Evolutionary conservation across 1,284 basidiomycete species (phyloP).

Genomic region (Cryptococcus sp.): DNA sequence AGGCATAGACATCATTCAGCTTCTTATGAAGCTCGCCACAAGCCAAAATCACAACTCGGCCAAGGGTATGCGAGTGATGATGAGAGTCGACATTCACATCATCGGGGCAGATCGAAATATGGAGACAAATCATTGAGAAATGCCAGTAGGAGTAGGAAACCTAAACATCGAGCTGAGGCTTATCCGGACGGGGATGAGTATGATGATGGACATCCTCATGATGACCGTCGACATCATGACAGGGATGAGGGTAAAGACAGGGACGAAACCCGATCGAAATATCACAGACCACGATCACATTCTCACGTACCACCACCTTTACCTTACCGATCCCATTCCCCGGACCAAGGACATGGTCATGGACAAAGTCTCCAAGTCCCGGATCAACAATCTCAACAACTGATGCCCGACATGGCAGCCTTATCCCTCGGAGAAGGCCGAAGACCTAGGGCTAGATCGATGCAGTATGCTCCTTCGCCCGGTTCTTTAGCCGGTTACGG

Average conservation of each 20-base stretch:
- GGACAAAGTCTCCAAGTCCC: background rate
- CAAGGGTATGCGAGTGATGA: background rate
- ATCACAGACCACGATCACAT: conserved; percentile 2
- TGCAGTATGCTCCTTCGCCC: conserved; percentile 6
- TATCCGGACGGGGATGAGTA: background rate
- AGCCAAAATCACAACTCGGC: background rate
- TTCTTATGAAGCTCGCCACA: background rate
- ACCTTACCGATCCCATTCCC: too few relatives aligned
- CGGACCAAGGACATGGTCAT: conserved; percentile 1
- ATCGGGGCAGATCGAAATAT: background rate
- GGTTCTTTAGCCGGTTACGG: background rate
- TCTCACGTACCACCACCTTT: conserved; percentile 6
- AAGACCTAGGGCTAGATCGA: conserved; percentile 8
- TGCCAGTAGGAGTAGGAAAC: background rate
- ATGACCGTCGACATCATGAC: too few relatives aligned
- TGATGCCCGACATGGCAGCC: background rate
- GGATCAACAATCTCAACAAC: conserved; percentile 2
- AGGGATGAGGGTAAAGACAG: too few relatives aligned
- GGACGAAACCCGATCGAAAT: too few relatives aligned
- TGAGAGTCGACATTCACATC: conserved; percentile 1
- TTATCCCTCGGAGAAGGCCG: background rate
- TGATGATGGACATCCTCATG: background rate
- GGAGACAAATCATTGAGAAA: background rate
- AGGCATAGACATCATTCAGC: background rate
- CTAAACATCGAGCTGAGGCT: background rate